Base-by-base conservation (phyloP, 2,329 filamentous ascomycete species). In the Pleomassaria siparia region DNA sequence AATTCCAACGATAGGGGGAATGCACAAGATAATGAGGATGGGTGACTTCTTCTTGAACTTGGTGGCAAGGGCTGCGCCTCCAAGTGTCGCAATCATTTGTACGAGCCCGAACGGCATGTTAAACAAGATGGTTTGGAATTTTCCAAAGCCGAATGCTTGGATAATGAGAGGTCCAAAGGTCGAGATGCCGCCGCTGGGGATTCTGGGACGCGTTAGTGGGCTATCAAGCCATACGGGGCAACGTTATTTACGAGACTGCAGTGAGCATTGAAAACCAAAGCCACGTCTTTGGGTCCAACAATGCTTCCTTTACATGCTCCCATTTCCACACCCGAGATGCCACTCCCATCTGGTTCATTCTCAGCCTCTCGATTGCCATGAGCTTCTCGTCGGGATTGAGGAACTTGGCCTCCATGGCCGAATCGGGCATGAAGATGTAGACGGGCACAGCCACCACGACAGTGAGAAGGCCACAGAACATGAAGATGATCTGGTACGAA, bases 71-170 rank as follows among this genome's bases (percentile, higher is more conserved):
- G 74, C 82, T 0, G 80, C 82, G 1, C 80, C 78, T 4, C 80
- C 80, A 26, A 85, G 71, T 0, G 80, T 86, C 0, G 81, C 76
- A 16, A 85, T 70, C 11, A 85, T 74, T 55, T 86, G 82, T 0
- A 85, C 80, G 0, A 75, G 74, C 2, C 82, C 82, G 37, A 84
- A 84, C 0, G 80, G 81, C 48, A 83, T 82, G 51, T 84, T 83
- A 64, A 84, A 81, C 0, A 83, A 69, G 12, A 84, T 83, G 0
- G 81, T 81, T 2, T 75, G 71, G 47, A 84, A 81, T 11, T 73
- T 71, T 40, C 74, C 72, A 53, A 80, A 84, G 2, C 81, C 81
- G 36, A 85, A 84, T 0, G 76, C 76, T 22, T 80, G 69, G 33
- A 85, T 74, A 48, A 85, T 83, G 6, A 85, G 66, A 3, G 78